These are phyloP conservation scores for Pyrenochaeta sp. DNA, from an alignment of 2,329 filamentous ascomycete genomes.

Conservation along the genomic window DNA sequence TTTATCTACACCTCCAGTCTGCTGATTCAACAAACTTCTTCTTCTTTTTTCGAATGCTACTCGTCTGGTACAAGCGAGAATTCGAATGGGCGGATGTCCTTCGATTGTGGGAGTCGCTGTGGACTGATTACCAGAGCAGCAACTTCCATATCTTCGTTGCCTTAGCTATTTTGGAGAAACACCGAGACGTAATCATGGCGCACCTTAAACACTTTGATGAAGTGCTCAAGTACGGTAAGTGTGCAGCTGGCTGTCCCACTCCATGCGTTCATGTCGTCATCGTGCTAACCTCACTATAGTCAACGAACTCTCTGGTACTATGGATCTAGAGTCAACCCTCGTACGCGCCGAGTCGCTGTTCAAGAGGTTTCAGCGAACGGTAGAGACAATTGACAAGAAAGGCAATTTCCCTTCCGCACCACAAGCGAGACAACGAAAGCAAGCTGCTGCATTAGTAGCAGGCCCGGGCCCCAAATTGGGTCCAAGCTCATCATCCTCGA, in stretches of 20 bases:
- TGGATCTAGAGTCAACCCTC: conserved; percentile 87
- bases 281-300: conserved; percentile 61
- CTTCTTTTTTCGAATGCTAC: conserved; percentile 98
- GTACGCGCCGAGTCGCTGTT: conserved; percentile 90
- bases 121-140: conserved; percentile 90
- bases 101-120: conserved; percentile 88
- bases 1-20: conserved; percentile 87
- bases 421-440: conserved; percentile 58
- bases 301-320: conserved; percentile 92
- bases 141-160: conserved; percentile 96
- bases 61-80: conserved; percentile 99
- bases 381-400: conserved; percentile 93
- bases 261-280: not conserved
- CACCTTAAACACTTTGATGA: conserved; percentile 96
- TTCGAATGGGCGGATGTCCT: conserved; percentile 90
- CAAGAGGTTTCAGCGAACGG: conserved; percentile 83
- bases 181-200: conserved; percentile 94
- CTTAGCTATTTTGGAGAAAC: conserved; percentile 92
- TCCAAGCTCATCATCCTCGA: conserved; percentile 24
- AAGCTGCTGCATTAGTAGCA: conserved; percentile 45
- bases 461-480: conserved; percentile 29
- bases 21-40: conserved; percentile 99
- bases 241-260: not conserved
- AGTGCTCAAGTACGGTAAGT: conserved; percentile 90
- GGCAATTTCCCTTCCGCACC: conserved; percentile 75